Percentiles rank a stretch among this genome's conserved stretches.
Evolutionary conservation across 306 rosid species (phyloP).

Genomic region (Nissolia schottii): DNA sequence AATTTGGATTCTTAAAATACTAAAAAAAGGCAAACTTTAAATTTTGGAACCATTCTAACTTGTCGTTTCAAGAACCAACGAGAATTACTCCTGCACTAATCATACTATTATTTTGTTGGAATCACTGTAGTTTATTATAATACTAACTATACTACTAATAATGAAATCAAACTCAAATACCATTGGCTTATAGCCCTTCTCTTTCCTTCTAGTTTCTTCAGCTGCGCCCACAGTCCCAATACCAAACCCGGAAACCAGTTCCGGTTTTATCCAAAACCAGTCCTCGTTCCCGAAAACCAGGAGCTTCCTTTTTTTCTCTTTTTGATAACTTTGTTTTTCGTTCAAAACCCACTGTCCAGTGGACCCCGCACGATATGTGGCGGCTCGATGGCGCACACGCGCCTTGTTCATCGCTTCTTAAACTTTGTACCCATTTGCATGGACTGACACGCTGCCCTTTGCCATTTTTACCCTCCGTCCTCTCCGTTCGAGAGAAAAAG

Average conservation of each 20-base stretch:
- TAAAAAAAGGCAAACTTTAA: too few relatives aligned
- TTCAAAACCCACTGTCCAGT: constrained; percentile 6
- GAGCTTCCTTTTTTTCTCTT: constrained; percentile 38
- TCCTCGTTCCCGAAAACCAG: constrained; percentile 70
- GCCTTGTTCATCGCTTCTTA: constrained; percentile 20
- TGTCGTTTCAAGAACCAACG: too few relatives aligned
- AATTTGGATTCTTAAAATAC: too few relatives aligned
- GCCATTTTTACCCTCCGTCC: background rate
- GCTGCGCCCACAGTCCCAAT: constrained; percentile 40
- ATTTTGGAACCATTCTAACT: too few relatives aligned
- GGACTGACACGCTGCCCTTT: background rate
- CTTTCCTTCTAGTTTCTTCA: background rate
- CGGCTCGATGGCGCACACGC: constrained; percentile 93
- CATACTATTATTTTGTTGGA: too few relatives aligned
- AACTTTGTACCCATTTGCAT: constrained; percentile 62
- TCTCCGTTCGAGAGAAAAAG: background rate
- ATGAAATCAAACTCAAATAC: constrained; percentile 12
- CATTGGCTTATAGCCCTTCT: constrained; percentile 19
- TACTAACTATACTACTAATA: too few relatives aligned
- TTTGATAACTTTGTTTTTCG: background rate
- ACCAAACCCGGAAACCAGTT: constrained; percentile 41
- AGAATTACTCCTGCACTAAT: too few relatives aligned
- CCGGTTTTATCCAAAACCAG: constrained; percentile 23
- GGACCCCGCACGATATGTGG: constrained; percentile 66
- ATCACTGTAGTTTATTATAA: too few relatives aligned